Percentiles rank a stretch among this genome's conserved stretches.
Conservation (phyloP, 2,329 filamentous ascomycete species). For the Leptographium wingfieldii region DNA sequence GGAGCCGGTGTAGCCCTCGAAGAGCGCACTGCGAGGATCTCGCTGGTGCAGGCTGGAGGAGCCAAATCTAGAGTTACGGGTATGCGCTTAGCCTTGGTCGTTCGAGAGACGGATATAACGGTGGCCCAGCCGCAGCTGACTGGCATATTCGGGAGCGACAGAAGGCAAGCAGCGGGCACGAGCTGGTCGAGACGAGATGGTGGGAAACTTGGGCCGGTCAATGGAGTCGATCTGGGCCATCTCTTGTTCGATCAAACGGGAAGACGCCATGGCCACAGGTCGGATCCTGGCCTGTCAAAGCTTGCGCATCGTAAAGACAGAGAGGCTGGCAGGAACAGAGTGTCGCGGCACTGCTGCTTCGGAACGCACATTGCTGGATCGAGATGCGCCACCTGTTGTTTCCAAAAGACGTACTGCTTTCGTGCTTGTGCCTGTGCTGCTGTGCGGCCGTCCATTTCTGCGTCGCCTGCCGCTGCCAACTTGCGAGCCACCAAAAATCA, state of each 20-base stretch:
- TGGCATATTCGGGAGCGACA: not conserved
- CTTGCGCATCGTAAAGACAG: too few species aligned
- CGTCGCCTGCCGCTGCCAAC: not conserved
- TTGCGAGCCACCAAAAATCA: not conserved
- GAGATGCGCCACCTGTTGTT: not conserved
- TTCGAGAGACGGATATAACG: not conserved
- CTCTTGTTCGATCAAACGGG: too few species aligned
- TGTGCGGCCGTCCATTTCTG: not conserved
- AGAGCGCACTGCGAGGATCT: constrained; percentile 59
- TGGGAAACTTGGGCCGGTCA: too few species aligned
- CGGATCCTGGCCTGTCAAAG: too few species aligned
- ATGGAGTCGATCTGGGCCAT: too few species aligned
- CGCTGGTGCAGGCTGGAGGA: constrained; percentile 59
- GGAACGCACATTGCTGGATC: not conserved
- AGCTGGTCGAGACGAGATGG: not conserved
- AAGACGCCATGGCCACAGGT: too few species aligned
- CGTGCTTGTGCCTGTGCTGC: not conserved
- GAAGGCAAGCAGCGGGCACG: not conserved
- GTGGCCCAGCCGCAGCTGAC: not conserved
- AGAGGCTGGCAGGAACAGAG: not conserved
- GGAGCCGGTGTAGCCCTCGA: constrained; percentile 57
- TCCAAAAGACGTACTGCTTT: not conserved
- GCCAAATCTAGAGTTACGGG: constrained; percentile 40
- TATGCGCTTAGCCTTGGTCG: not conserved
- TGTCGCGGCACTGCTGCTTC: not conserved